Evolutionary conservation across 106 monocot genomes (phyloP), one percentile per base, ranked within the genome.

Genomic region (Acorus gramineus): DNA sequence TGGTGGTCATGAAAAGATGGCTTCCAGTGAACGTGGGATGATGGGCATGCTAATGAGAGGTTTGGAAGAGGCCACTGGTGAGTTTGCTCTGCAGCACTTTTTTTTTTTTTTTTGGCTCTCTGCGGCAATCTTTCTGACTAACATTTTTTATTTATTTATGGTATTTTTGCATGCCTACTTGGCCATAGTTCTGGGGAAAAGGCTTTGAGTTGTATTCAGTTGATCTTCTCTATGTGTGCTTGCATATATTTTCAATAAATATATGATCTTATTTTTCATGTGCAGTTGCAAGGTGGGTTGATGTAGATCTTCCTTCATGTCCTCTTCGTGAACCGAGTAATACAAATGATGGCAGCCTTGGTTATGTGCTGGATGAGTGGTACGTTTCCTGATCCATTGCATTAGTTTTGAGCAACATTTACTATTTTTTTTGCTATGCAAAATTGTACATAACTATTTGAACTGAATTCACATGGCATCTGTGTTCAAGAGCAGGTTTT

Each of bases 291-390:
- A 59, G 62, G 13, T 91, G 91, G 91, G 87, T 87, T 70, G 79
- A 63, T 44, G 13, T 49, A 51, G 74, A 76, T n/a, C 7, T 62
- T 55, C 69, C 56, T 59, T 53, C 73, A 55, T 60, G 47, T 59
- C 61, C 53, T 52, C 47, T 47, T 51, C n/a, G 53, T 49, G 57
- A 56, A 6, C 4, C 11, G 6, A 65, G 69, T 43, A 63, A 75
- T 67, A 63, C 61, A 60, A 59, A 55, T 11, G 56, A 51, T 43
- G 68, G 42, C 4, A 75, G 51, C 60, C 81, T 87, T 69, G 87
- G 94, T 64, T 82, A 90, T 68, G 70, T 93, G 46, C 62, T 93
- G 28, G 89, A 93, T 74, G 89, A 93, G 64, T 85, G 85, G 93
- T 93, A 75, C 73, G 76, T 59, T 73, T 62, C 13, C 56, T 70